phyloP scores from a whole-genome alignment of 139 green algal species.

The Tetradesmus lagerheimii region DNA sequence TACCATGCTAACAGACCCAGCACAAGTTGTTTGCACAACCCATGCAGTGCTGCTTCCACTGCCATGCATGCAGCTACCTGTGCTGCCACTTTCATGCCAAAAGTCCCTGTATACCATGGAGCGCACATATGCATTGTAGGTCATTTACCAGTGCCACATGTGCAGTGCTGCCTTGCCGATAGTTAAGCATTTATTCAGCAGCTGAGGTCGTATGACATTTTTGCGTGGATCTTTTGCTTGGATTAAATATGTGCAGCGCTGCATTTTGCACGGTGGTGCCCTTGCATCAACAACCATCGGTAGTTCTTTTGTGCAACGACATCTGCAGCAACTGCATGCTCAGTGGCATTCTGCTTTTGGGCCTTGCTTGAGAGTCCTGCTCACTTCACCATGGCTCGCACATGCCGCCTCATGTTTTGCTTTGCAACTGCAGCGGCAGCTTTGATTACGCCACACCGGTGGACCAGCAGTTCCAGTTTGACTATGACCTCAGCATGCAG shows the following conservation, averaged over 20 bases:
- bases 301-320: no score
- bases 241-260: no score
- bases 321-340: no score
- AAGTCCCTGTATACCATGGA: no score
- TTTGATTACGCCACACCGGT: conserved; percentile 65
- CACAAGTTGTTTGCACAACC: background rate
- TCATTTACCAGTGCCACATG: no score
- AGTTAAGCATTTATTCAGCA: background rate
- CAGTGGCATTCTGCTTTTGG: no score
- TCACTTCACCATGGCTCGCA: background rate
- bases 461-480: conserved; percentile 69
- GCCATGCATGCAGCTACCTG: background rate
- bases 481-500: conserved; percentile 56
- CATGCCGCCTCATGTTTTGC: background rate
- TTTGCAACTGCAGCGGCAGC: conserved; percentile 48
- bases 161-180: no score
- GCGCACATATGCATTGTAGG: background rate
- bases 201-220: background rate
- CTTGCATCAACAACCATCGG: no score
- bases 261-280: no score
- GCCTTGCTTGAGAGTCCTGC: background rate
- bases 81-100: no score
- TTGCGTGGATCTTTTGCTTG: no score
- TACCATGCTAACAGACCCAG: no score
- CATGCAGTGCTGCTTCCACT: background rate